Conservation (phyloP, 768 basidiomycete species). For the Russula emetica region DNA sequence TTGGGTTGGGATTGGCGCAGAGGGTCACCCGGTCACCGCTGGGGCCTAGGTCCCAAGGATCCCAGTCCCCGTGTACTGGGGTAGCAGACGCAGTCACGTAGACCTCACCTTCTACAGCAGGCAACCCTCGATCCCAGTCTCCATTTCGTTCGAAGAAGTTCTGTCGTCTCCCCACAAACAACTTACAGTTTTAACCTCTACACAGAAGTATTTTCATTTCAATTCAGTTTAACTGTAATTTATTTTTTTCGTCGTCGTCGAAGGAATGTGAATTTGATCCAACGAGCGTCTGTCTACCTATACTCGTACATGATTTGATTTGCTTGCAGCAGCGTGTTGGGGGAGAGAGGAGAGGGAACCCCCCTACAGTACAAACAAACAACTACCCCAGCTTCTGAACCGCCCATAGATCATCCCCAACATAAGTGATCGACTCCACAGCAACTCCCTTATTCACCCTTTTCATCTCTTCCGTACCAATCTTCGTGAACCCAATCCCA, state of each 20-base stretch:
- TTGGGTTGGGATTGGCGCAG: neutral
- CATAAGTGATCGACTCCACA: conserved; percentile 79
- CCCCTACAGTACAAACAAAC: too few species aligned
- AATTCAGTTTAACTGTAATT: too few species aligned
- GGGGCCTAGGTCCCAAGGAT: neutral
- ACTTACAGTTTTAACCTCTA: conserved; percentile 23
- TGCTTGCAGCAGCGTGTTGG: too few species aligned
- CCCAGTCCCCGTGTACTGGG: neutral
- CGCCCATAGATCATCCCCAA: conserved; percentile 88
- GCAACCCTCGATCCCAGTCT: neutral
- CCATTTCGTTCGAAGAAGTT: neutral
- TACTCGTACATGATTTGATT: neutral
- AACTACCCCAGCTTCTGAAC: conserved; percentile 49
- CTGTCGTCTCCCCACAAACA: neutral
- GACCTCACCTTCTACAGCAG: neutral
- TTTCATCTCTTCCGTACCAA: conserved; percentile 86
- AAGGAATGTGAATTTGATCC: neutral
- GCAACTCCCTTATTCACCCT: conserved; percentile 85
- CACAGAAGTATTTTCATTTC: neutral
- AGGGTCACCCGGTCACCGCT: neutral
- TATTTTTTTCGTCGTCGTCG: too few species aligned
- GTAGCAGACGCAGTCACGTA: too few species aligned
- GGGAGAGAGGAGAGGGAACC: too few species aligned
- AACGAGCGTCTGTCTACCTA: neutral
- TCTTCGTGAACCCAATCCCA: conserved; percentile 77